Conservation (phyloP, 495 filamentous ascomycete genomes). For the Penicillium desertorum region DNA sequence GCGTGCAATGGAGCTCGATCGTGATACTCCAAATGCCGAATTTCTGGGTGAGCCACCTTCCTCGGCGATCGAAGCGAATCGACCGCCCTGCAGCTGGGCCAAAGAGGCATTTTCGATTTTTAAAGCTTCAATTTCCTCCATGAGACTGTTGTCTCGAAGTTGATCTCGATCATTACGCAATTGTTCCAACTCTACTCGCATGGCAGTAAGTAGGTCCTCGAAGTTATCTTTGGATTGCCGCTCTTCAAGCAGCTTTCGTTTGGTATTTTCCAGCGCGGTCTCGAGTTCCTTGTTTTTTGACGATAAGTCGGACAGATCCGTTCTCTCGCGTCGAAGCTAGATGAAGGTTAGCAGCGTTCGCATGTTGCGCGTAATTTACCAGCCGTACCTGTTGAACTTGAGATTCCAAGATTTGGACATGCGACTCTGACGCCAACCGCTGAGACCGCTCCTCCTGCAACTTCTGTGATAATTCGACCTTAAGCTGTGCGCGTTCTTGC, state of each 20-base stretch:
- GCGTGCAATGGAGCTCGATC: conserved; percentile 63
- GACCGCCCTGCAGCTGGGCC: conserved; percentile 49
- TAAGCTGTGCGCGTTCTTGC: conserved; percentile 86
- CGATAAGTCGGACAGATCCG: conserved; percentile 41
- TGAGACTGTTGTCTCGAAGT: conserved; percentile 77
- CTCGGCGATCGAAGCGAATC: conserved; percentile 65
- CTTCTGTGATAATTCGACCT: conserved; percentile 77
- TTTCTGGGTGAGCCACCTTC: conserved; percentile 45
- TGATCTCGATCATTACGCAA: conserved; percentile 88
- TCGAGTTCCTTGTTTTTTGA: conserved; percentile 69
- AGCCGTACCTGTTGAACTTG: conserved; percentile 60
- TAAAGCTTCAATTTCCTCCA: conserved; percentile 65
- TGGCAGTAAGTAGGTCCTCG: conserved; percentile 81
- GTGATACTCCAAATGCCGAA: conserved; percentile 50
- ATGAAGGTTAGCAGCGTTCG: not conserved
- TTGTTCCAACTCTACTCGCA: conserved; percentile 78
- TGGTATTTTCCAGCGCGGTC: conserved; percentile 71
- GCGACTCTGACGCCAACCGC: conserved; percentile 72
- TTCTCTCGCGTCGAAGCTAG: conserved; percentile 50
- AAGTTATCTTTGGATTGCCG: conserved; percentile 88
- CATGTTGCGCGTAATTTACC: not conserved
- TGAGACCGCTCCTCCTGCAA: conserved; percentile 78
- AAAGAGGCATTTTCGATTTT: conserved; percentile 55
- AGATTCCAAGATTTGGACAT: conserved; percentile 77
- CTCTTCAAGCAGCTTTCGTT: conserved; percentile 80